Conservation (phyloP, 805 yeast species). For the Kodamaea fukazawae region DNA sequence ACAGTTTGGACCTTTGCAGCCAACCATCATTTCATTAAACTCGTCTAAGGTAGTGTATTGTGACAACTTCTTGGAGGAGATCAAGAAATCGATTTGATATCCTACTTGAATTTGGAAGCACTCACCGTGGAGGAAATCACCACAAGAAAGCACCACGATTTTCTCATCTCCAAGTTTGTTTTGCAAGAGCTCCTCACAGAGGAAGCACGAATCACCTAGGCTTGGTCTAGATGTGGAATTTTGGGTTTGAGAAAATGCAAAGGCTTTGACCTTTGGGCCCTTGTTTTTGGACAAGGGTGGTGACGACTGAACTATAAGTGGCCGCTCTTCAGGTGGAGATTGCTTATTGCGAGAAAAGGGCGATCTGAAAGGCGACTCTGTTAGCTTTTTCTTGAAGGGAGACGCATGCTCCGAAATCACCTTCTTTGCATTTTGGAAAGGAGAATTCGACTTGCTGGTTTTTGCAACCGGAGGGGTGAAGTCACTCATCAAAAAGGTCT, state of each 20-base stretch:
- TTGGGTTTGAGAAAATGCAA: conserved; percentile 18
- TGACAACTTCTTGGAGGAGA: conserved; percentile 1
- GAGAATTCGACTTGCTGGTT: background rate
- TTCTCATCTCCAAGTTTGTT: conserved; percentile 45
- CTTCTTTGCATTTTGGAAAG: background rate
- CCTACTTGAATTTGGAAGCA: conserved; percentile 43
- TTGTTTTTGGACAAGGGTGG: background rate
- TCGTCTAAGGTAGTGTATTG: background rate
- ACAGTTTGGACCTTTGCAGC: conserved; percentile 3
- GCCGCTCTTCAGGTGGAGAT: background rate
- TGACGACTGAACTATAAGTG: background rate
- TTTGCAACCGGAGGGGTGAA: conserved; percentile 1
- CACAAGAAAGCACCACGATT: conserved; percentile 50
- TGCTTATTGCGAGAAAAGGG: background rate
- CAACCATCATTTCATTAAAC: background rate
- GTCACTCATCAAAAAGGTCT: no score
- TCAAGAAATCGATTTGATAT: conserved; percentile 8
- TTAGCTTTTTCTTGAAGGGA: conserved; percentile 1
- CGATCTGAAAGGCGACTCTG: conserved; percentile 1
- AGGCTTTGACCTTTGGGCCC: conserved; percentile 28
- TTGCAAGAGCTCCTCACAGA: conserved; percentile 53
- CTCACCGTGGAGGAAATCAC: conserved; percentile 56
- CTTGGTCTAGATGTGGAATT: background rate
- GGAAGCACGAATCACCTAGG: conserved; percentile 32
- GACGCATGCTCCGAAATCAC: background rate